Base-by-base conservation (phyloP, 2,329 filamentous ascomycete genomes). In the Fusarium mundagurra region DNA sequence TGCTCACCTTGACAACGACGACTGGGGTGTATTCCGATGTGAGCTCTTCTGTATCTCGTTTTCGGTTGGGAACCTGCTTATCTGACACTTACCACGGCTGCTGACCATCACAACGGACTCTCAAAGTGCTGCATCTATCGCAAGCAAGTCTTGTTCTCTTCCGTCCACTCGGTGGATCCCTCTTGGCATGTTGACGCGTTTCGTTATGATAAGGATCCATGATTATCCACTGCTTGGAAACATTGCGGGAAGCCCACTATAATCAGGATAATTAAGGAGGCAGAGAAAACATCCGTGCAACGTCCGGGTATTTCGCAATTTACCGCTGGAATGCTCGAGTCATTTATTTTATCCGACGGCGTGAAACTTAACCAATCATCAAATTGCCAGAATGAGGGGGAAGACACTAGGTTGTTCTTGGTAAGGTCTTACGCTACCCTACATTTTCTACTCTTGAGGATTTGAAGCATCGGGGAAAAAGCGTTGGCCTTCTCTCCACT, bases 141-240 rank as follows among this genome's bases (percentile, higher is more conserved):
- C 58, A 61, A 41, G 58, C 58, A 24, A 51, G 58, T 34, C 58
- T 54, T 3, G 58, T 61, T 54, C 58, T 41, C 58, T 61, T 61
- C 8, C 58, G 47, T 0, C 47, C 45, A 22, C 18, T 61, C 2
- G 22, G 45, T 41, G 34, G 34, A 33, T n/a, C 20, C 34, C 51
- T 29, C 24, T n/a, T 39, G 24, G 51, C 24, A n/a, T 55, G 10
- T 18, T 41, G 24, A n/a, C 24, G 51, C 20, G 51, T 5, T 59
- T 27, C 43, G 29, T 36, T 27, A 7, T 59, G 39, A 54, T n/a
- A 10, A 54, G 29, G 5, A 41, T 61, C 58, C 58, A 61, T 60
- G 16, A 9, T 41, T 27, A 58, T 13, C 43, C 39, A 18, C 31
- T 20, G 31, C 20, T n/a, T 10, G 29, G 31, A 13, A 48, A 31